phyloP scores from a whole-genome alignment of 441 rosid genomes.

The Geranium incanum region DNA sequence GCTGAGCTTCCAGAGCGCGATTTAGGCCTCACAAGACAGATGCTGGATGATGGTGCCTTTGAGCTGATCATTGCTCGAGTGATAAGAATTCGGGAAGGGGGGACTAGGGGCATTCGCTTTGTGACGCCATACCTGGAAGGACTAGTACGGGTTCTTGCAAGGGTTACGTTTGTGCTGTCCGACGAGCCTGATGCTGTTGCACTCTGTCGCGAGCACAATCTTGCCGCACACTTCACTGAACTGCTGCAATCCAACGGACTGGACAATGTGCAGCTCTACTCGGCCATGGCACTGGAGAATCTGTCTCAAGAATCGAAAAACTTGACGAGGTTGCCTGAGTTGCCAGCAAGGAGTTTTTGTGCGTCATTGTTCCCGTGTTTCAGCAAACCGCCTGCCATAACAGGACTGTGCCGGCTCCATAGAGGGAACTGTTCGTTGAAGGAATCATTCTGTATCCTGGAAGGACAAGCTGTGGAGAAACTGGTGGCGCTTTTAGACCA shows the following conservation, averaged over 20 bases:
- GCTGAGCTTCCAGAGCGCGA: slow-evolving; percentile 90
- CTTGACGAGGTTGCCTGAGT: slow-evolving; percentile 57
- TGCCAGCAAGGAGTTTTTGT: slow-evolving; percentile 53
- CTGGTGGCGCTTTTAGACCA: slow-evolving; percentile 82
- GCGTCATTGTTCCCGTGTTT: slow-evolving; percentile 64
- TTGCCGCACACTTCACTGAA: slow-evolving; percentile 56
- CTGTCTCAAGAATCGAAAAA: slow-evolving; percentile 64
- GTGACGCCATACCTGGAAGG: slow-evolving; percentile 75
- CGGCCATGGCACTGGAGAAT: slow-evolving; percentile 88
- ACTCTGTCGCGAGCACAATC: slow-evolving; percentile 61
- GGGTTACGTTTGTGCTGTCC: slow-evolving; percentile 67
- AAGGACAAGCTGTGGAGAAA: slow-evolving; percentile 81
- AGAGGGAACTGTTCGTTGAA: slow-evolving; percentile 65
- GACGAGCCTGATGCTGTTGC: slow-evolving; percentile 53
- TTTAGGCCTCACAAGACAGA: slow-evolving; percentile 72
- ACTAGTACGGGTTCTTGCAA: slow-evolving; percentile 70
- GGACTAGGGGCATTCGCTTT: slow-evolving; percentile 62
- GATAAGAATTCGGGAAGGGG: slow-evolving; percentile 63
- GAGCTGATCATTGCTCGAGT: slow-evolving; percentile 47
- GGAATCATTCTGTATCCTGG: slow-evolving; percentile 72
- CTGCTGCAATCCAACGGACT: slow-evolving; percentile 75
- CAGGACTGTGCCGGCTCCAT: slow-evolving; percentile 75
- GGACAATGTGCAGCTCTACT: slow-evolving; percentile 74
- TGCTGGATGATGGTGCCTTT: slow-evolving; percentile 70
- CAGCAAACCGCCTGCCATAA: slow-evolving; percentile 51